A percentile compares a stretch with the other conserved stretches of the same genome.
Conservation (phyloP, 2,329 filamentous ascomycete genomes). For the Didymellaceae sp. region DNA sequence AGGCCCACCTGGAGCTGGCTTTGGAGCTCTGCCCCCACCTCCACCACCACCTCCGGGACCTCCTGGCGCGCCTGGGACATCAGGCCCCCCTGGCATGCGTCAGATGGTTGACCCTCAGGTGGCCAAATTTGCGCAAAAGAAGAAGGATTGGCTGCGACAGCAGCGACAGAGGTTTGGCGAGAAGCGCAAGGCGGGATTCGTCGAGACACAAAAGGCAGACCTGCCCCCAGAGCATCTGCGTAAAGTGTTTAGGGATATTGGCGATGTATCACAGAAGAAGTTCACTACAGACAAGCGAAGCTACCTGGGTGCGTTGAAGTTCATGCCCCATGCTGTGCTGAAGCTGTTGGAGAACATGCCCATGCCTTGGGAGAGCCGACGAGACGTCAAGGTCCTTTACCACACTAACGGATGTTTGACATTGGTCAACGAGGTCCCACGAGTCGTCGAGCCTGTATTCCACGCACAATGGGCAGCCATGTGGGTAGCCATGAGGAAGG, state of each 20-base stretch:
- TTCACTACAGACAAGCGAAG: slow-evolving; percentile 98
- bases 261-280: slow-evolving; percentile 98
- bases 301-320: slow-evolving; percentile 95
- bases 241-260: slow-evolving; percentile 98
- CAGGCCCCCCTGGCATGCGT: slow-evolving; percentile 69
- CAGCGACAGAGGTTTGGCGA: slow-evolving; percentile 95
- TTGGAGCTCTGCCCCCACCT: slow-evolving; percentile 59
- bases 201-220: slow-evolving; percentile 97
- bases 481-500: slow-evolving; percentile 98
- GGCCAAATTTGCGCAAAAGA: slow-evolving; percentile 97
- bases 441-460: slow-evolving; percentile 97
- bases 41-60: slow-evolving; percentile 62
- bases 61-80: slow-evolving; percentile 57
- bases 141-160: slow-evolving; percentile 94
- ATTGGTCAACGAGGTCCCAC: slow-evolving; percentile 92
- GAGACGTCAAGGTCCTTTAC: slow-evolving; percentile 97
- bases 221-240: slow-evolving; percentile 98
- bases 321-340: slow-evolving; percentile 98
- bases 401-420: slow-evolving; percentile 98
- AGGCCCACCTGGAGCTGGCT: slow-evolving; percentile 34
- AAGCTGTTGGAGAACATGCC: slow-evolving; percentile 99
- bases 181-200: slow-evolving; percentile 94
- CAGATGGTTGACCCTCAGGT: slow-evolving; percentile 81
- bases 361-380: slow-evolving; percentile 97
- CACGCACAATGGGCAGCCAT: slow-evolving; percentile 99